Evolutionary conservation across 2,329 filamentous ascomycete species (phyloP).

Genomic region (Cladobotryum protrusum): DNA sequence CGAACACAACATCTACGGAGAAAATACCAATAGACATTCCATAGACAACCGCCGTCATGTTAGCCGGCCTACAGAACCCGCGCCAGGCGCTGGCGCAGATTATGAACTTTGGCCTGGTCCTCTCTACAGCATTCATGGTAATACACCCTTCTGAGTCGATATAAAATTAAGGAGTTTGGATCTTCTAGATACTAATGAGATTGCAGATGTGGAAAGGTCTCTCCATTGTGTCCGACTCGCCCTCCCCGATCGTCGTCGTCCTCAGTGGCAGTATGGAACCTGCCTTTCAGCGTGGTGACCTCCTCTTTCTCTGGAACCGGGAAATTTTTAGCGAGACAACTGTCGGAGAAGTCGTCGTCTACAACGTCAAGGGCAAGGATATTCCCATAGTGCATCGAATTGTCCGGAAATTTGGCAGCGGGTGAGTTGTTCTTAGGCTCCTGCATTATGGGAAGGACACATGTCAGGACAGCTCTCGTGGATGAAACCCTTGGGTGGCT

Average conservation of each 20-base stretch:
- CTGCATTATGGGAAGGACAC: background rate
- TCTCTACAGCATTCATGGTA: slow-evolving; percentile 88
- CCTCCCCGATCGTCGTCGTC: slow-evolving; percentile 76
- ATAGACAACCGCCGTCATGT: slow-evolving; percentile 44
- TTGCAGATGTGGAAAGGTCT: slow-evolving; percentile 77
- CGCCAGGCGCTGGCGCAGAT: slow-evolving; percentile 76
- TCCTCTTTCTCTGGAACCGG: slow-evolving; percentile 72
- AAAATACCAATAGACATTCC: background rate
- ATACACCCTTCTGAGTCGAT: slow-evolving; percentile 14
- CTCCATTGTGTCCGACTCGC: slow-evolving; percentile 68
- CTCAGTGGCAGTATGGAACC: slow-evolving; percentile 80
- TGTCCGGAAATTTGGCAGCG: slow-evolving; percentile 64
- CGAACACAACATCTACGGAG: background rate
- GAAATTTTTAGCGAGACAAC: slow-evolving; percentile 50
- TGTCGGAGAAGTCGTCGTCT: slow-evolving; percentile 55
- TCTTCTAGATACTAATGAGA: slow-evolving; percentile 14
- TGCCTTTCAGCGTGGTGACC: slow-evolving; percentile 71
- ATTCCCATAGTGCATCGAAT: slow-evolving; percentile 96
- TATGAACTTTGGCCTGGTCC: slow-evolving; percentile 84
- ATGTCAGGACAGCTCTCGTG: background rate
- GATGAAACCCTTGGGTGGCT: background rate
- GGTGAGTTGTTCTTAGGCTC: slow-evolving; percentile 38
- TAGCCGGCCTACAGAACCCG: slow-evolving; percentile 65
- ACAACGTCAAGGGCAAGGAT: slow-evolving; percentile 85
- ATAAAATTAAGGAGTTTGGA: no score